Evolutionary conservation across 2,329 filamentous ascomycete species (phyloP), one percentile per base, ranked within the genome.

Genomic region (Fusarium sp.): DNA sequence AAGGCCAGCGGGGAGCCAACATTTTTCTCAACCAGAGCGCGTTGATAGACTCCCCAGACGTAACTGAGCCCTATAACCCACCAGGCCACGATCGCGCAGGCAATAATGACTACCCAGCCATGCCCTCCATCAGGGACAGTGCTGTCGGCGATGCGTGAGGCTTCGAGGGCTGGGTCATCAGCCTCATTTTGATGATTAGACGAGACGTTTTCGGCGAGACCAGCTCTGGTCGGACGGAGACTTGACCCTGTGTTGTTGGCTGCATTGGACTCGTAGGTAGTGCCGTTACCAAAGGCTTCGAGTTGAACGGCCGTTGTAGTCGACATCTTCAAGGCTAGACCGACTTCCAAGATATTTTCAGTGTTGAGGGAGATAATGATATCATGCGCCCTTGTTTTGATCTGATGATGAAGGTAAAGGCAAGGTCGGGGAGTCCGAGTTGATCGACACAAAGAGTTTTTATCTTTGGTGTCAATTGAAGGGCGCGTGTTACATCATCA

Each of bases 21-120:
- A 0, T 80, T 79, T 19, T 83, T 76, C 36, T 83, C 77, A 0
- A 89, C 82, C 0, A 91, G 80, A 0, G 84, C 87, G 4, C 82
- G 82, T 73, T 91, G 89, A 15, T 90, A 78, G 1, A 91, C 82
- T 7, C 88, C 89, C 87, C 88, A 91, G 62, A 81, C 84, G 67
- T 88, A 88, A 9, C 80, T 82, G 1, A 83, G 85, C 28, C 87
- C 88, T n/a, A 85, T 83, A 49, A 85, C 83, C 86, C 85, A 88
- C 79, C 85, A 77, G 0, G 72, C 52, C 0, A 77, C 62, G 8
- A 71, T 38, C 5, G 73, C 69, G 15, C 75, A 77, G 26, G 67
- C 71, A 1, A 50, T 28, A 3, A 77, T 65, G 1, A 77, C 71
- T 5, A 71, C 69, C 75, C 75, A 77, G 3, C 75, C 75, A 26